These are phyloP conservation scores for Boletus reticulatus DNA, from an alignment of 768 basidiomycete species.

Conservation along the genomic window DNA sequence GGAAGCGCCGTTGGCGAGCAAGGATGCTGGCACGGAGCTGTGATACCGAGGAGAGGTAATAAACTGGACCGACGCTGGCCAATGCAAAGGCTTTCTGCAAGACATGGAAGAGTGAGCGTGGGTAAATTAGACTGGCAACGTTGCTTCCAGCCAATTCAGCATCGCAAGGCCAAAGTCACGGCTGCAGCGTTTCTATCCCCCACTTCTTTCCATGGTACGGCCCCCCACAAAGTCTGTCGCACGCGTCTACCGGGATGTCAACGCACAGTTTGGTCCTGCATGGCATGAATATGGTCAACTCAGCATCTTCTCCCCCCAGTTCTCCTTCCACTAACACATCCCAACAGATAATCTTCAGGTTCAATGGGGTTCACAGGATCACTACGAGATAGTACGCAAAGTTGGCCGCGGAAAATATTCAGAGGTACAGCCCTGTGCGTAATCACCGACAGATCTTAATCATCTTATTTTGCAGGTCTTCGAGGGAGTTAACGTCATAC, in stretches of 20 bases:
- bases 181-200: slow-evolving; percentile 7
- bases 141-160: slow-evolving; percentile 6
- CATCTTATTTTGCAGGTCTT: slow-evolving; percentile 58
- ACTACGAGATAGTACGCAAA: slow-evolving; percentile 97
- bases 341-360: slow-evolving; percentile 87
- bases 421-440: slow-evolving; percentile 53
- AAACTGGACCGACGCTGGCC: slow-evolving; percentile 58
- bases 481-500: slow-evolving; percentile 88
- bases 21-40: slow-evolving; percentile 48
- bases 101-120: slow-evolving; percentile 21
- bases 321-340: slow-evolving; percentile 15
- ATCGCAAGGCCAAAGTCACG: slow-evolving; percentile 2
- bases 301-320: background rate
- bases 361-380: slow-evolving; percentile 97
- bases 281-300: slow-evolving; percentile 94
- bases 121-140: slow-evolving; percentile 24
- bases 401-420: slow-evolving; percentile 95
- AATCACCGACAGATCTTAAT: slow-evolving; percentile 14
- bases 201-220: slow-evolving; percentile 56
- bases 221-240: slow-evolving; percentile 75
- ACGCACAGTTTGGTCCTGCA: slow-evolving; percentile 79
- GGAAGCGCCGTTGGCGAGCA: slow-evolving; percentile 33
- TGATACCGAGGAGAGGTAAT: slow-evolving; percentile 53
- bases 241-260: slow-evolving; percentile 87
- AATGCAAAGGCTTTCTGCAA: slow-evolving; percentile 34